phyloP scores from a whole-genome alignment of 345 rosid genomes.

The Salix suchowensis region DNA sequence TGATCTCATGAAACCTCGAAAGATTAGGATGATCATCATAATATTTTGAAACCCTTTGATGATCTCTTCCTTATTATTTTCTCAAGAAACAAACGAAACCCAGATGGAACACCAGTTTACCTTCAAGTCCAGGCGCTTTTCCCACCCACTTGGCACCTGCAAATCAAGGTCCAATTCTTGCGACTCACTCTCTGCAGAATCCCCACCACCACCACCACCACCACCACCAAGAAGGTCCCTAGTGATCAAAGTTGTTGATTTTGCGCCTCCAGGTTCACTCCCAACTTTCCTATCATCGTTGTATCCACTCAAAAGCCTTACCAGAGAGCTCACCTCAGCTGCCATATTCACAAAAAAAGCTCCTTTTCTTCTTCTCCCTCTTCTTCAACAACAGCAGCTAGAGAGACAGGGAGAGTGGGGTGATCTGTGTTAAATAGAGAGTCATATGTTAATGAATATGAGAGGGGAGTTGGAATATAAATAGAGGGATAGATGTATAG shows the following conservation, averaged over 20 bases:
- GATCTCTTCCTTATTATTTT: background rate
- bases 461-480: background rate
- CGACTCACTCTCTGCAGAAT: conserved; percentile 28
- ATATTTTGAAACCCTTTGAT: background rate
- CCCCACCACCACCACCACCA: background rate
- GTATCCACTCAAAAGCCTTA: conserved; percentile 19
- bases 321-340: conserved; percentile 31
- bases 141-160: conserved; percentile 84
- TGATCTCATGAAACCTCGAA: background rate
- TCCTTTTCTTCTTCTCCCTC: background rate
- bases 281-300: conserved; percentile 17
- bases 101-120: conserved; percentile 23
- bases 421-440: background rate
- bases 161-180: conserved; percentile 84
- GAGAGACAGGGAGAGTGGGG: no score
- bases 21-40: background rate
- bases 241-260: conserved; percentile 51
- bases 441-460: background rate
- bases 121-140: conserved; percentile 86
- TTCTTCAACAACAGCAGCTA: background rate
- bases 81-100: conserved; percentile 17
- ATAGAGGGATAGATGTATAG: background rate
- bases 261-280: conserved; percentile 20
- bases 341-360: conserved; percentile 8
- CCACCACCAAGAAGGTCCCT: conserved; percentile 59